These are phyloP conservation scores for Torulaspora maleeae DNA, from an alignment of 805 yeast genomes.

Conservation along the genomic window DNA sequence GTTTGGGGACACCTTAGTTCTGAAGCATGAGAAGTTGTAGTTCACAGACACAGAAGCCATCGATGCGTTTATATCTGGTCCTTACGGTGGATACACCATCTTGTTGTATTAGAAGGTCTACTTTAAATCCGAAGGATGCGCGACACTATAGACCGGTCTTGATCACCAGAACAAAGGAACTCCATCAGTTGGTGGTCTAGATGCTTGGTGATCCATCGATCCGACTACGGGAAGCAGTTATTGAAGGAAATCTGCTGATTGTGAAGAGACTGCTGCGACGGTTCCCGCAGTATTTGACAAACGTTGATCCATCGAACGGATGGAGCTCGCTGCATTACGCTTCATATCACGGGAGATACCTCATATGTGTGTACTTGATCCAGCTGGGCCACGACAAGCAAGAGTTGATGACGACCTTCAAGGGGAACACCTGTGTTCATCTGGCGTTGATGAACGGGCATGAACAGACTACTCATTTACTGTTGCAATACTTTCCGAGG, in stretches of 20 bases:
- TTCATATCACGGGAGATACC: conserved; percentile 64
- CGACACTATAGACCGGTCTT: neutral
- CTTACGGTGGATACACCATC: neutral
- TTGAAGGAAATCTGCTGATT: conserved; percentile 55
- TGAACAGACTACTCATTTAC: conserved; percentile 65
- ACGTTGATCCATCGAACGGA: conserved; percentile 65
- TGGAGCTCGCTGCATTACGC: conserved; percentile 85
- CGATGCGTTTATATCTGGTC: neutral
- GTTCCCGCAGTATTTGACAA: conserved; percentile 64
- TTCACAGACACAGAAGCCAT: conserved; percentile 40
- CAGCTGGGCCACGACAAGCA: conserved; percentile 51
- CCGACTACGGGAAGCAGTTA: conserved; percentile 65
- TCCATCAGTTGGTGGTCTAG: neutral
- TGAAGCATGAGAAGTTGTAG: conserved; percentile 36
- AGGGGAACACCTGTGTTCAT: conserved; percentile 64
- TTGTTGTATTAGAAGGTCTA: neutral
- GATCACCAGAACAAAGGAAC: neutral
- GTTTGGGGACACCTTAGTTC: conserved; percentile 36
- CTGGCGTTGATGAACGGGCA: conserved; percentile 59
- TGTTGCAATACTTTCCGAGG: conserved; percentile 60
- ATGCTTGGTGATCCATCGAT: conserved; percentile 50
- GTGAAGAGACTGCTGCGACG: conserved; percentile 62
- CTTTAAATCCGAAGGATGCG: conserved; percentile 5
- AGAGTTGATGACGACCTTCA: conserved; percentile 50
- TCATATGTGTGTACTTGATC: conserved; percentile 57